Evolutionary conservation across 208 protist species (phyloP).

Genomic region (Leishmania gerbilli): DNA sequence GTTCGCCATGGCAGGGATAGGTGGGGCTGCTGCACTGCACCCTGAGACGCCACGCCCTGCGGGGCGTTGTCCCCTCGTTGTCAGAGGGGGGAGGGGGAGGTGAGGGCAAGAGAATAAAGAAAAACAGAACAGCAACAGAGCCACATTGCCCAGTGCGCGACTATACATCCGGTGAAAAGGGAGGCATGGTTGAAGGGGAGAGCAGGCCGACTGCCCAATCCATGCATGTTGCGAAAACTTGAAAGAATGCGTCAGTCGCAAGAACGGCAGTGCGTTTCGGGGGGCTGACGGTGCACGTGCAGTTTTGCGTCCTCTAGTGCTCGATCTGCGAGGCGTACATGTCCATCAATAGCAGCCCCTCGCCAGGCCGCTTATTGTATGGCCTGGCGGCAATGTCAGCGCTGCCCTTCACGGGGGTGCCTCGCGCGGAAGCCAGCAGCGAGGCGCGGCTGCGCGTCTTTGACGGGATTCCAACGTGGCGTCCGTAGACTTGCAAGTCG

Average conservation of each 20-base stretch:
- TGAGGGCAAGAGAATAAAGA: background rate
- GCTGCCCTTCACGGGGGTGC: slow-evolving; percentile 4
- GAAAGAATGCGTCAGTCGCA: background rate
- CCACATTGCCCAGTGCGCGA: background rate
- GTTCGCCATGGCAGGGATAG: background rate
- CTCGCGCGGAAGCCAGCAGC: slow-evolving; percentile 9
- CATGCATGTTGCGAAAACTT: background rate
- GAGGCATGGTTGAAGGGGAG: background rate
- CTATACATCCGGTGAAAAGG: background rate
- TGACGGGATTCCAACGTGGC: slow-evolving; percentile 9
- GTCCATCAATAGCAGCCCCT: background rate
- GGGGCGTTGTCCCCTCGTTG: background rate
- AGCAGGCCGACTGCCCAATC: background rate
- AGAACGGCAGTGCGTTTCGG: background rate
- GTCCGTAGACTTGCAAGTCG: slow-evolving; percentile 29
- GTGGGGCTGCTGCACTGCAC: too few relatives aligned
- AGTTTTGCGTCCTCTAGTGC: background rate
- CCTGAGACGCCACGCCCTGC: background rate
- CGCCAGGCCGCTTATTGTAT: background rate
- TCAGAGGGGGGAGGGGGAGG: background rate
- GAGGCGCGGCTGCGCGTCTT: slow-evolving; percentile 28
- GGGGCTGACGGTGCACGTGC: background rate
- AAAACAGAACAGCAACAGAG: background rate
- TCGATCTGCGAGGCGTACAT: background rate
- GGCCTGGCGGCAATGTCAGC: background rate